phyloP scores from a whole-genome alignment of 768 basidiomycete species.

The Agrocybe pediades region DNA sequence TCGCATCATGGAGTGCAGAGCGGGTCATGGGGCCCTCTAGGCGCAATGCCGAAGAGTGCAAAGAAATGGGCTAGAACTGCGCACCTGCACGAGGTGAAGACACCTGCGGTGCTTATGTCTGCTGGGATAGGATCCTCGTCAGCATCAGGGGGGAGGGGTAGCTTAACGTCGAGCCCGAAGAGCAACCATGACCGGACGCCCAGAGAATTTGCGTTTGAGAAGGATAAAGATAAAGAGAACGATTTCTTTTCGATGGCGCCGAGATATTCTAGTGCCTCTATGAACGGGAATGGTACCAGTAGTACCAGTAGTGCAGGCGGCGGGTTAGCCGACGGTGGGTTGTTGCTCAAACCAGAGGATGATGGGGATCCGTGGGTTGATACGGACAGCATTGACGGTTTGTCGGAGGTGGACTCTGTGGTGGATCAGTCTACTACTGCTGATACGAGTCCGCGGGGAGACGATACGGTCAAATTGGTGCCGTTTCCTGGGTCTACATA shows the following conservation, averaged over 20 bases:
- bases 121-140: not conserved
- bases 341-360: conserved; percentile 14
- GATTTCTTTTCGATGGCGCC: conserved; percentile 9
- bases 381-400: conserved; percentile 23
- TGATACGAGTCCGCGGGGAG: too few species aligned
- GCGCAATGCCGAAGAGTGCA: conserved; percentile 37
- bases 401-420: conserved; percentile 13
- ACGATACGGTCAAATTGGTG: not conserved
- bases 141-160: conserved; percentile 5
- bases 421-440: not conserved
- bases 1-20: conserved; percentile 32
- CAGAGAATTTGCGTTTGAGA: conserved; percentile 12
- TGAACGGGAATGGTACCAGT: not conserved
- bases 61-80: conserved; percentile 66
- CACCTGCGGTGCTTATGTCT: not conserved
- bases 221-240: conserved; percentile 4
- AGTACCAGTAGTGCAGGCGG: too few species aligned
- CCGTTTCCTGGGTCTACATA: not conserved
- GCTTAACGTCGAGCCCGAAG: conserved; percentile 1
- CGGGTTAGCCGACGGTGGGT: conserved; percentile 2
- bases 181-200: conserved; percentile 10
- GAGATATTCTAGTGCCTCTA: not conserved
- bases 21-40: not conserved
- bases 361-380: conserved; percentile 26
- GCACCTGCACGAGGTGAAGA: conserved; percentile 66